Conservation (phyloP, 2,329 filamentous ascomycete species). For the Hymenoscyphus linearis region DNA sequence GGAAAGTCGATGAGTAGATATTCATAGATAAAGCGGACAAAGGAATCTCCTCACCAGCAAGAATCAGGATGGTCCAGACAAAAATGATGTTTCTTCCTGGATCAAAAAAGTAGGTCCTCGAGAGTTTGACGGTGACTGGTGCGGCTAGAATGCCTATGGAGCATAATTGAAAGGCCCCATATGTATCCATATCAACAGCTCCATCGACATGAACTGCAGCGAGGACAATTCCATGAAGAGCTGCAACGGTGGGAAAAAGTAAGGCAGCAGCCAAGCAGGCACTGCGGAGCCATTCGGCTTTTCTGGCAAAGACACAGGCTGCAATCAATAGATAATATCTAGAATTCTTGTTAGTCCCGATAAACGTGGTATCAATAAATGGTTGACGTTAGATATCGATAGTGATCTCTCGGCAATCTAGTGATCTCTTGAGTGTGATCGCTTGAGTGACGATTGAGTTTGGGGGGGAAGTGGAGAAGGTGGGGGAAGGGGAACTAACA, state of each 20-base stretch:
- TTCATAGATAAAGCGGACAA: neutral
- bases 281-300: conserved; percentile 55
- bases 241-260: conserved; percentile 58
- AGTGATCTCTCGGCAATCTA: neutral
- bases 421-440: neutral
- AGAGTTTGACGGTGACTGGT: conserved; percentile 56
- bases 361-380: neutral
- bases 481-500: conserved; percentile 36
- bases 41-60: conserved; percentile 44
- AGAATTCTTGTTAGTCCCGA: neutral
- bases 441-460: neutral
- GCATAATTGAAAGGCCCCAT: conserved; percentile 62
- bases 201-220: conserved; percentile 53
- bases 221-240: conserved; percentile 58
- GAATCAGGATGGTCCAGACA: conserved; percentile 56
- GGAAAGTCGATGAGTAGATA: neutral
- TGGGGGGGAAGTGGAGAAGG: neutral
- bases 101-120: conserved; percentile 58
- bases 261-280: conserved; percentile 59
- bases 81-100: conserved; percentile 63
- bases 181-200: conserved; percentile 64
- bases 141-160: conserved; percentile 60
- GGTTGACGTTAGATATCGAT: neutral
- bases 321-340: conserved; percentile 61
- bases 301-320: conserved; percentile 58